A percentile compares a stretch with the other conserved stretches of the same genome.
Conservation (phyloP, 345 rosid genomes). For the Toxicodendron radicans region DNA sequence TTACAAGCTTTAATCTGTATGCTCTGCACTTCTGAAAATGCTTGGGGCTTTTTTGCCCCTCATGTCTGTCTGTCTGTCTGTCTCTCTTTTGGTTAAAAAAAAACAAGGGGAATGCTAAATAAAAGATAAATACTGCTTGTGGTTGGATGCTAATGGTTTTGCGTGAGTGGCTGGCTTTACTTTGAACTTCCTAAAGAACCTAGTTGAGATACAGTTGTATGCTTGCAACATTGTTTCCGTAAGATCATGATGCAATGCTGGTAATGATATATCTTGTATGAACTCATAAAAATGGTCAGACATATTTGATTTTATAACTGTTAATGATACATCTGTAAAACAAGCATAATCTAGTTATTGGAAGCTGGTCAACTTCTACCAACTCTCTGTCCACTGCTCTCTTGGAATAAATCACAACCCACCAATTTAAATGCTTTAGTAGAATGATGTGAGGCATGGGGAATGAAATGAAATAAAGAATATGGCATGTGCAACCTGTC, state of each 20-base stretch:
- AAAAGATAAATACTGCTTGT: background rate
- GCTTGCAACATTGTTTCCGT: too few species aligned
- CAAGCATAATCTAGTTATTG: background rate
- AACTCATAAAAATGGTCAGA: background rate
- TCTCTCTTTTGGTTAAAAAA: background rate
- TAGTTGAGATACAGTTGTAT: background rate
- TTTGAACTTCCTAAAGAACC: background rate
- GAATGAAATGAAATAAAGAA: background rate
- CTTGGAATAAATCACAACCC: too few species aligned
- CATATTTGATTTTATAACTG: background rate
- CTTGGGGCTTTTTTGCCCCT: background rate
- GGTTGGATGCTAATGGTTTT: background rate
- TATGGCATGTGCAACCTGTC: background rate
- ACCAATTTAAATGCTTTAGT: background rate
- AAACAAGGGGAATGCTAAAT: background rate
- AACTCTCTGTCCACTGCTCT: background rate
- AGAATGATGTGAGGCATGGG: background rate
- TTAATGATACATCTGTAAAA: background rate
- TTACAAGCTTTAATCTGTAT: too few species aligned
- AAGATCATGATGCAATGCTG: background rate
- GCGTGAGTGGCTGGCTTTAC: background rate
- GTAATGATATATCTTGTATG: background rate
- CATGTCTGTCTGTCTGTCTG: background rate
- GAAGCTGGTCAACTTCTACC: background rate
- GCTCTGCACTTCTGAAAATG: background rate